Percentiles rank a stretch among this genome's conserved stretches.
These are phyloP conservation scores for Carex scoparia DNA, from an alignment of 176 grass and related monocot species.

Conservation along the genomic window DNA sequence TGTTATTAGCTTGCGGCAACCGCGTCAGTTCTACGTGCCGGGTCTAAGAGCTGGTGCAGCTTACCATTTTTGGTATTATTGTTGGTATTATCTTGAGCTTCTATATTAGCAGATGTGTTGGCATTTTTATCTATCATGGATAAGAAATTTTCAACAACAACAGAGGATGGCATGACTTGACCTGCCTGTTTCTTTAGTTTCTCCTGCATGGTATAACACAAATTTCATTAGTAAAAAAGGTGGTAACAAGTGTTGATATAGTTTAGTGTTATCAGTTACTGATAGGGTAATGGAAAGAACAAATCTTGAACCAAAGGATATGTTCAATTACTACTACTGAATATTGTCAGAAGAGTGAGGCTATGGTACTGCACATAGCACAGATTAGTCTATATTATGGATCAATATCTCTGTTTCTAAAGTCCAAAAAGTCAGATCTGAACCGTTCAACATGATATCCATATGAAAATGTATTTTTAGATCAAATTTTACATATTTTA, in stretches of 20 bases:
- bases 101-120: constrained; percentile 19
- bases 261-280: neutral
- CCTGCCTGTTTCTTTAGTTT: constrained; percentile 14
- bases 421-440: no score
- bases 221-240: neutral
- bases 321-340: neutral
- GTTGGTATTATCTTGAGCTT: constrained; percentile 19
- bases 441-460: no score
- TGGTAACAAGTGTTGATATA: neutral
- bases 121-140: constrained; percentile 37
- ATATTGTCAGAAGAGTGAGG: neutral
- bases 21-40: constrained; percentile 27
- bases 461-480: no score
- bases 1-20: constrained; percentile 39
- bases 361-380: no score
- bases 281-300: neutral
- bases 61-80: constrained; percentile 3
- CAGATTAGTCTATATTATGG: no score
- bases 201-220: constrained; percentile 12
- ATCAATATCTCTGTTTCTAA: no score
- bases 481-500: no score
- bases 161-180: neutral
- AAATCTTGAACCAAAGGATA: neutral
- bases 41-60: constrained; percentile 51
- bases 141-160: constrained; percentile 41